Percentiles rank a stretch among this genome's conserved stretches.
Conservation (phyloP, 1,139 yeast genomes). For the Meyerozyma sp. region DNA sequence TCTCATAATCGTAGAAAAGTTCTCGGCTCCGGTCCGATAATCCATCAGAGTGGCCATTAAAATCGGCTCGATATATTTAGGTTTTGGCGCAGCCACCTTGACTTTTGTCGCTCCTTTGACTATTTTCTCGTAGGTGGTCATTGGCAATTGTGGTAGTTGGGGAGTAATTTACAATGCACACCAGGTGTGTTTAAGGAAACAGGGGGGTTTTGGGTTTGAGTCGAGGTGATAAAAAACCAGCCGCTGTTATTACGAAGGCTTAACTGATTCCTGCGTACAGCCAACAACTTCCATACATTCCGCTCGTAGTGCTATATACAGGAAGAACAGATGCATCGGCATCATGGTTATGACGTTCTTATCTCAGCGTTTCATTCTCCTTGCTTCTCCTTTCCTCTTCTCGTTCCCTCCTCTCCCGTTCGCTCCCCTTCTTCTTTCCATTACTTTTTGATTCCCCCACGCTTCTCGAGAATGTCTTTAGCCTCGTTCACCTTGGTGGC, state of each 20-base stretch:
- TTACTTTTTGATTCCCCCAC: conserved; percentile 52
- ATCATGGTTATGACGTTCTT: not conserved
- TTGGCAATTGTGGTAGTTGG: conserved; percentile 7
- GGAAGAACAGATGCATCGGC: not conserved
- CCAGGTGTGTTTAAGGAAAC: not conserved
- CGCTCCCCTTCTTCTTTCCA: not conserved
- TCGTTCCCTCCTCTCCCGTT: not conserved
- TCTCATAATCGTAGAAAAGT: conserved; percentile 65
- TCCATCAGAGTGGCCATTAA: conserved; percentile 63
- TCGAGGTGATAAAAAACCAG: not conserved
- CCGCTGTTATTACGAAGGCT: not conserved
- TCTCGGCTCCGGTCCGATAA: conserved; percentile 40
- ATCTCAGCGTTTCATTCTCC: too few relatives aligned
- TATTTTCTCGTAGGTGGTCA: conserved; percentile 45
- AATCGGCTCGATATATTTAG: conserved; percentile 91
- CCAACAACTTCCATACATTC: not conserved
- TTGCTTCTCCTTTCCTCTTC: not conserved
- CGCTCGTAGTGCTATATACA: not conserved
- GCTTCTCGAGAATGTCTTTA: conserved; percentile 84
- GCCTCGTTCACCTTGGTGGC: conserved; percentile 98
- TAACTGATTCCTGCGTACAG: not conserved
- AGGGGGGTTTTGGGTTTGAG: not conserved
- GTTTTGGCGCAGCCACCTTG: conserved; percentile 94
- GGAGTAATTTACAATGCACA: not conserved
- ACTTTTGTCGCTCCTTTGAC: conserved; percentile 47